Base-by-base conservation (phyloP, 73 alveolate genomes). In the Halteria grandinella region DNA sequence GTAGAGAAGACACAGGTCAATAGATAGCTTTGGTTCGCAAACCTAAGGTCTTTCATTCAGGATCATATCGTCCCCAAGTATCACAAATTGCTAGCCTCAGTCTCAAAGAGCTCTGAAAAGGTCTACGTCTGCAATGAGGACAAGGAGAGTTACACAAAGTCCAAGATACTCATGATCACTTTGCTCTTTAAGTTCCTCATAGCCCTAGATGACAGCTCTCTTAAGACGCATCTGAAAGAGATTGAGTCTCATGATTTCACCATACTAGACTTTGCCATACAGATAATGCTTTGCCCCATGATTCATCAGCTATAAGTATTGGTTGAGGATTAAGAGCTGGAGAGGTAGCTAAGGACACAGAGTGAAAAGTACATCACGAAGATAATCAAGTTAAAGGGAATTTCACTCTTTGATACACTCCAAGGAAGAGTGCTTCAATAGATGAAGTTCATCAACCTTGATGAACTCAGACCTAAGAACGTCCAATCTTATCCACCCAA, bases 291-390 rank as follows among this genome's bases (percentile, higher is more conserved):
- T 2, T 23, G 43, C 2, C 80, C 80, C 5, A 21, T 44, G 20
- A 23, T 66, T 21, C 66, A 66, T 66, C 37, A 73, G 15, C 51
- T 73, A 0, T 17, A 53, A 15, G 64, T 73, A 3, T 40, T 73
- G 12, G 71, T 73, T 36, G 85, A 73, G 55, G 71, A 53, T 36
- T 21, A 73, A 24, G 74, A 53, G 28, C 54, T 73, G 0, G 85
- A 73, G 31, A 73, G 85, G 39, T 20, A 52, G n/a, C 18, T 73
- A 17, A 53, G 75, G 33, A 34, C 25, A 8, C 20, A 52, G 15
- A 27, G 76, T 37, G 75, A 73, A 32, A n/a, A 1, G 21, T 24
- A 54, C 37, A 2, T 73, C 1, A 52, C 33, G 44, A 73, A 40
- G 51, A 24, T 70, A 1, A 1, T 50, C 2, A 32, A 44, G 20